These are phyloP conservation scores for Sicyos edulis DNA, from an alignment of 306 rosid species.

Conservation along the genomic window DNA sequence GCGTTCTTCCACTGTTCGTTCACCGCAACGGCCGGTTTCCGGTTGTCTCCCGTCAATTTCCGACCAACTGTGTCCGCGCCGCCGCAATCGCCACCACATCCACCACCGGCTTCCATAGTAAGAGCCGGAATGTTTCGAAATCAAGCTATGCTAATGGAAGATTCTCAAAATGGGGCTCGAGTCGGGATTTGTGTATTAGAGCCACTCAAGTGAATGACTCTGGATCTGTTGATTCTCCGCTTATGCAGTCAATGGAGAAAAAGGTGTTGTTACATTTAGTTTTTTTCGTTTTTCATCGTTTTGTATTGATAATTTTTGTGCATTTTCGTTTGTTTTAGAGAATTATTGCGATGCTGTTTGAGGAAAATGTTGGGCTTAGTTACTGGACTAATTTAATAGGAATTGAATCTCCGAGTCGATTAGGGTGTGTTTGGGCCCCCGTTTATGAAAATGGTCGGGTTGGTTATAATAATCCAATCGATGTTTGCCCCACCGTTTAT, in stretches of 20 bases:
- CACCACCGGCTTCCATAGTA: neutral
- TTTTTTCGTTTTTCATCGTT: neutral
- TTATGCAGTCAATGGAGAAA: constrained; percentile 62
- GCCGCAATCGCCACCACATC: neutral
- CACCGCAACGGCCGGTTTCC: neutral
- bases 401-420: neutral
- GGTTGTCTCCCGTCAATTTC: neutral
- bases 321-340: neutral
- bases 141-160: neutral
- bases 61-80: neutral
- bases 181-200: constrained; percentile 35
- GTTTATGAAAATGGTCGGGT: no score
- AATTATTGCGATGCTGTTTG: neutral
- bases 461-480: no score
- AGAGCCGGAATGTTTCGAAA: neutral
- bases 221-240: constrained; percentile 65
- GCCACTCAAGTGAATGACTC: constrained; percentile 52
- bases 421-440: no score
- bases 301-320: neutral
- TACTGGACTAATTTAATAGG: neutral
- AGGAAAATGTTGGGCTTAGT: constrained; percentile 8
- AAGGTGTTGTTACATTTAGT: constrained; percentile 31
- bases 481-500: no score
- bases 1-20: constrained; percentile 14
- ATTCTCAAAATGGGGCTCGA: constrained; percentile 18